Evolutionary conservation across 2,329 filamentous ascomycete genomes (phyloP), one percentile per base, ranked within the genome.

Genomic region (Uncinocarpus reesii): DNA sequence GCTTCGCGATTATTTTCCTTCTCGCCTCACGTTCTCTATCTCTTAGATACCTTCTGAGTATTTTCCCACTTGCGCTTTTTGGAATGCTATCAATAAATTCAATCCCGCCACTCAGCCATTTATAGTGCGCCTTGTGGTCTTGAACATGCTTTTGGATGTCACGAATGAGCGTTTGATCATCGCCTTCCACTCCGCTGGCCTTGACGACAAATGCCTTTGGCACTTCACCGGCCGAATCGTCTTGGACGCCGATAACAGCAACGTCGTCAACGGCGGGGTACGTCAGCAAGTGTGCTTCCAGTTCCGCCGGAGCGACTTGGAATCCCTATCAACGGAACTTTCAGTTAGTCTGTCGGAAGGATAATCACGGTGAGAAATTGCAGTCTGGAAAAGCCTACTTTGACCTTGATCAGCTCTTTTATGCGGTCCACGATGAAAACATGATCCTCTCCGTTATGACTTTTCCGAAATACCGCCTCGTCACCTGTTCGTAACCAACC

Each of bases 191-290:
- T 21, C 52, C 48, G 2, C 56, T 58, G 42, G 63, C 65, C 31
- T 64, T 61, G 6, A 82, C 79, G 10, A 83, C 62, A 56, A 79
- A 84, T 0, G 80, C 80, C 32, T 82, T 69, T 0, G 83, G 83
- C 1, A 85, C 74, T 60, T 87, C 83, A 1, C 79, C 84, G 24
- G 63, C 61, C 4, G 63, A 59, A 2, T 59, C 60, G 7, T 71
- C 67, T 29, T 72, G 65, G 60, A 82, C 76, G 4, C 68, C 70
- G 35, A 74, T 70, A 18, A 75, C 71, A 7, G 69, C 68, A 0
- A 68, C 70, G 54, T 75, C 72, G 1, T 60, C 52, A 3, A 74
- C 61, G 2, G 59, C 51, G 1, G 61, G 59, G 50, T 74, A 68
- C 6, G 58, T 61, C 1, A 73, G 47, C 0, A 75, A 58, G 26